A percentile compares a stretch with the other conserved stretches of the same genome.
Evolutionary conservation across 345 rosid genomes (phyloP).

Genomic region (Brassica cretica): DNA sequence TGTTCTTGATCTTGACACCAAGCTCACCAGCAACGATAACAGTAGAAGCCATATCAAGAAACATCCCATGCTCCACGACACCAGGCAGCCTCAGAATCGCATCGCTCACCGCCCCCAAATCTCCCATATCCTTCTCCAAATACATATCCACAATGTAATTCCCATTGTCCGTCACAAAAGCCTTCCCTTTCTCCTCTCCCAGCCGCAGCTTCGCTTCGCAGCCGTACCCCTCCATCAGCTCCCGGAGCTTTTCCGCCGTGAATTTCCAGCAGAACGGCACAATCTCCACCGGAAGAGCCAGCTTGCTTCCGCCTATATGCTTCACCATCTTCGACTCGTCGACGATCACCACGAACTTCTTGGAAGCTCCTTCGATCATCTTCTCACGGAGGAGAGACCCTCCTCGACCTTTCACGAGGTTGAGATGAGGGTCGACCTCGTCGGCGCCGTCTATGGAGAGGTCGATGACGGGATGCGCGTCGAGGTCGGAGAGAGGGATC

Average conservation of each 20-base stretch:
- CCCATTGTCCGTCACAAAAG: conserved; percentile 81
- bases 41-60: conserved; percentile 89
- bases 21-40: conserved; percentile 88
- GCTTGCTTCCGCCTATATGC: conserved; percentile 68
- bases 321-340: conserved; percentile 69
- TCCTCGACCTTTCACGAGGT: conserved; percentile 90
- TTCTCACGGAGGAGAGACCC: conserved; percentile 91
- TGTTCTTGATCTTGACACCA: conserved; percentile 67
- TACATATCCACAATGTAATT: conserved; percentile 82
- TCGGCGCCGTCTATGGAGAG: conserved; percentile 98
- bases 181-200: conserved; percentile 34
- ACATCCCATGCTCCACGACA: conserved; percentile 95
- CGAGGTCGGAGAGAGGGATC: conserved; percentile 82
- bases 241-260: conserved; percentile 55
- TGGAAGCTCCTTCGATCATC: conserved; percentile 84
- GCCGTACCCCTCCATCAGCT: conserved; percentile 56
- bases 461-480: conserved; percentile 65
- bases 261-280: conserved; percentile 85
- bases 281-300: conserved; percentile 84
- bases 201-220: conserved; percentile 54
- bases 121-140: conserved; percentile 72
- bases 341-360: conserved; percentile 72
- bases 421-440: conserved; percentile 79
- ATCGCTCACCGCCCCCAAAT: conserved; percentile 67
- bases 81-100: conserved; percentile 78